Evolutionary conservation across 768 basidiomycete genomes (phyloP), one percentile per base, ranked within the genome.

Genomic region (Daedalea quercina): DNA sequence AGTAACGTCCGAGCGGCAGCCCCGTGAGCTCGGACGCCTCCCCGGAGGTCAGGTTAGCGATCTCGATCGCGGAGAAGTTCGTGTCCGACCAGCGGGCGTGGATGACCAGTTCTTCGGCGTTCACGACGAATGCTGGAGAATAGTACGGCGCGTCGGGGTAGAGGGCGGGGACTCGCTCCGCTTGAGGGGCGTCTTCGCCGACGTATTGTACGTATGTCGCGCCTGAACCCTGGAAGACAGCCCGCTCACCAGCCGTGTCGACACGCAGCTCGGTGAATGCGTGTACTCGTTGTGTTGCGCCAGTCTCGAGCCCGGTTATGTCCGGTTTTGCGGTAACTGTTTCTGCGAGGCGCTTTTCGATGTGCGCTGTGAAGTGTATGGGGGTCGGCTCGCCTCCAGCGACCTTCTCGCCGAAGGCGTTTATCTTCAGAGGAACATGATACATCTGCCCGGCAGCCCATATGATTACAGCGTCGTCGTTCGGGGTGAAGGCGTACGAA

Each of bases 371-470:
- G 70, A 87, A 87, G 3, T 68, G 74, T 40, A 87, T 76, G 23
- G 75, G 73, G 28, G 57, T 67, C 3, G 84, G 80, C 28, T 65
- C 40, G 1, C 72, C 70, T 57, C 58, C 45, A 59, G 68, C 68
- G 9, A 80, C 60, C 45, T 72, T 77, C 60, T 88, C 87, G 20
- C 83, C 81, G 15, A 62, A 61, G 1, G 58, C 46, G 59, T 85
- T 84, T n/a, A 61, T 63, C 3, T 69, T 57, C 25, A 87, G 67
- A 15, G 86, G 85, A 11, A 88, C 73, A 13, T 70, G 72, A 63
- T 81, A 79, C 23, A 88, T 85, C 53, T 85, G 78, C 2, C 86
- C 86, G 1, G 82, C 78, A 3, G 86, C 83, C 86, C 86, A 88
- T 52, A 88, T 82, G 56, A 88, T 73, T 49, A 88, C 68, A 1